Evolutionary conservation across 139 green algal species (phyloP).

Genomic region (Closterium sp.): DNA sequence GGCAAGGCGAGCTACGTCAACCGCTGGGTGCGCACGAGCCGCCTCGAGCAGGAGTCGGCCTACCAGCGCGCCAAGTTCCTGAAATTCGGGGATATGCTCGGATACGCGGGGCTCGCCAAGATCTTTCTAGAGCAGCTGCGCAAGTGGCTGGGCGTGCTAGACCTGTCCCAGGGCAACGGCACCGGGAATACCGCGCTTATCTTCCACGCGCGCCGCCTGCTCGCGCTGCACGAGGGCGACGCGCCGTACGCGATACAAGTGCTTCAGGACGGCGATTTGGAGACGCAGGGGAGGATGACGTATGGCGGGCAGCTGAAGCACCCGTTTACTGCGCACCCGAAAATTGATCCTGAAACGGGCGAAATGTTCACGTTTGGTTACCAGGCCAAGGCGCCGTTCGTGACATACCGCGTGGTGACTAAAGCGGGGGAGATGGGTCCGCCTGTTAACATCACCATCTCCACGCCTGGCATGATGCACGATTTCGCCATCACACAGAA

Average conservation of each 20-base stretch:
- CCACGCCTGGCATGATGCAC: conserved; percentile 53
- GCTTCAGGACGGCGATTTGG: conserved; percentile 40
- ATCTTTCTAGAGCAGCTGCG: conserved; percentile 14
- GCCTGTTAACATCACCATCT: conserved; percentile 22
- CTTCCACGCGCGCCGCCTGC: conserved; percentile 34
- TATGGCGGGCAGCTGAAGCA: conserved; percentile 29
- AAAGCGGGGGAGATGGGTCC: conserved; percentile 7
- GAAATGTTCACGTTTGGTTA: conserved; percentile 52
- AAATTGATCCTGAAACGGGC: conserved; percentile 41
- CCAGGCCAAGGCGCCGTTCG: conserved; percentile 12
- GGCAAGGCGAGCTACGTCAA: conserved; percentile 71
- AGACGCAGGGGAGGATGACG: conserved; percentile 19
- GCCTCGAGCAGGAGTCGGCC: conserved; percentile 48
- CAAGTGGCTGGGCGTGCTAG: conserved; percentile 8
- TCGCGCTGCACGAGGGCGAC: conserved; percentile 41
- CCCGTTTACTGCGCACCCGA: conserved; percentile 53
- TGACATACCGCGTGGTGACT: conserved; percentile 21
- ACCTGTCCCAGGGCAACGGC: conserved; percentile 8
- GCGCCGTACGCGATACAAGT: conserved; percentile 41
- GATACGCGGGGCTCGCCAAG: background rate
- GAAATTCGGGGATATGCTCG: conserved; percentile 32
- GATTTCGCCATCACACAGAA: conserved; percentile 55
- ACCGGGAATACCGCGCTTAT: conserved; percentile 51
- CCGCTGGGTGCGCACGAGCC: conserved; percentile 64
- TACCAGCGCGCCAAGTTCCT: conserved; percentile 19